Base-by-base conservation (phyloP, 1,284 basidiomycete genomes). In the Puccinia hordei region DNA sequence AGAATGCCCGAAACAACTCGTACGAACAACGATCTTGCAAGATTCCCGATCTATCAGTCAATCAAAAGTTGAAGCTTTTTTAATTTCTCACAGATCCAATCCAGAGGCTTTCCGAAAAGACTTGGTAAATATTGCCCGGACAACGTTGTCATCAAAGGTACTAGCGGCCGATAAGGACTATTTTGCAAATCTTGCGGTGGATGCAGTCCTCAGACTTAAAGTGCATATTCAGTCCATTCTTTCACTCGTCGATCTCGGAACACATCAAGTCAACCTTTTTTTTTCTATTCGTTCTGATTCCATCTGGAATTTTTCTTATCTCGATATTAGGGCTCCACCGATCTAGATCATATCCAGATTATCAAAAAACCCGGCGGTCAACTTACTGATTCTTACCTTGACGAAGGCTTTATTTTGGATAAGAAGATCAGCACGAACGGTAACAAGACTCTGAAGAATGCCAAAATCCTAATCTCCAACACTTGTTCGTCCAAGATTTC, bases 331-430 rank as follows among this genome's bases (percentile, higher is more conserved):
- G 95, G 95, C 38, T 96, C 94, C 51, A 96, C 94, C 79, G 93
- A 99, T 87, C 88, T 99, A 35, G 97, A 99, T 84, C 95, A 99
- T 86, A 98, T 99, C 83, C 97, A 99, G 87, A 93, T 99, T 87
- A 99, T 99, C 88, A 99, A 99, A 89, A 98, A 98, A 87, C 93
- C 94, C 51, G 97, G 97, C 81, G 97, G 97, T 81, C 99, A 99
- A 87, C 90, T 99, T 82, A 97, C 95, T 9, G 96, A 99, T 85
- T 97, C 94, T 22, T 99, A 99, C 88, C 90, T 99, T 66, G 95
- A 98, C 85, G 96, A 99, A 88, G 95, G 96, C 41, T 99, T 99
- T 88, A 99, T 99, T 85, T 90, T 99, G 68, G 94, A 99, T 87
- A 99, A 99, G 88, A 90, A 91, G 27, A 98, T 99, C 82, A 93